Evolutionary conservation across 257 asterid species (phyloP).

Genomic region (Solanum paucissectum): DNA sequence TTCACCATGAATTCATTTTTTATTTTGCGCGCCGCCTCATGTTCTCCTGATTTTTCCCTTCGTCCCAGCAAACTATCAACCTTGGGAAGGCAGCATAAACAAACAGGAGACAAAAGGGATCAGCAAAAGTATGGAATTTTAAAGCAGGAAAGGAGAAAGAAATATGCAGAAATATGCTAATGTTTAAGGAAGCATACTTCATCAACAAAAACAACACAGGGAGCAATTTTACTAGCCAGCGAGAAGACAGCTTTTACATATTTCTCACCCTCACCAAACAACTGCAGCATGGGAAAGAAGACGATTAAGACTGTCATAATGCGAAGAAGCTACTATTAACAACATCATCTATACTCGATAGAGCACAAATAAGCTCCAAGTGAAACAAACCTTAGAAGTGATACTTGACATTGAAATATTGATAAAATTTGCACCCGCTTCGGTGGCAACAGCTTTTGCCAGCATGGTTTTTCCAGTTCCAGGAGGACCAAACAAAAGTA

Average conservation of each 20-base stretch:
- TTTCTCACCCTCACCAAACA: conserved; percentile 97
- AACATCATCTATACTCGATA: neutral
- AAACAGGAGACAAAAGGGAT: neutral
- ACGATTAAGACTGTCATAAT: neutral
- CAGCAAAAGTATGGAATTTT: neutral
- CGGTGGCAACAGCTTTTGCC: conserved; percentile 92
- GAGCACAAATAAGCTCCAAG: neutral
- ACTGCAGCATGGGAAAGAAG: conserved; percentile 28
- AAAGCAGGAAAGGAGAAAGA: neutral
- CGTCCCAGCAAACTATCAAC: conserved; percentile 96
- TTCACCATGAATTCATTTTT: conserved; percentile 96
- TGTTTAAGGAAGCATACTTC: conserved; percentile 38
- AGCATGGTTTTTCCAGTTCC: conserved; percentile 96
- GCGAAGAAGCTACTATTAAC: neutral
- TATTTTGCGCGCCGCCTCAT: conserved; percentile 93
- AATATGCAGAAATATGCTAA: neutral
- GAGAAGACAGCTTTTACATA: conserved; percentile 86
- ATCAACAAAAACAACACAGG: conserved; percentile 80
- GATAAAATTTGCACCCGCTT: conserved; percentile 86
- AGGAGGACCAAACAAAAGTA: conserved; percentile 82
- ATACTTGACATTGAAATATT: conserved; percentile 91
- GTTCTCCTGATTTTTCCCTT: conserved; percentile 86
- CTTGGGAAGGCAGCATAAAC: conserved; percentile 18
- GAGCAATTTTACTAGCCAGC: conserved; percentile 86
- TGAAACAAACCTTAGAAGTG: conserved; percentile 53